Percentiles rank a stretch among this genome's conserved stretches.
Evolutionary conservation across 2,329 filamentous ascomycete genomes (phyloP).

Genomic region (Colletotrichum sidae): DNA sequence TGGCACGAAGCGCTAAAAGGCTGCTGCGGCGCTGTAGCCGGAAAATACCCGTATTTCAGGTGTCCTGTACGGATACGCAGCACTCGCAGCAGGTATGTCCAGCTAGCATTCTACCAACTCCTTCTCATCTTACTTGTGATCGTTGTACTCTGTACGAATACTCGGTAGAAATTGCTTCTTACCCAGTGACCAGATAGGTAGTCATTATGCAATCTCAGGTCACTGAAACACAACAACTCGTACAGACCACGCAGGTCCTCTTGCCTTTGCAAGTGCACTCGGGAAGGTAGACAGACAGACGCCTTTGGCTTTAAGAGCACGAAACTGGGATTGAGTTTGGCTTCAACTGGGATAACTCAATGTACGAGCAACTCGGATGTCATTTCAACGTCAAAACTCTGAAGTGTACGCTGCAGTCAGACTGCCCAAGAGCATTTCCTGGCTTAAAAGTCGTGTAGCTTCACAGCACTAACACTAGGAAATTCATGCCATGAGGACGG

Average conservation of each 20-base stretch:
- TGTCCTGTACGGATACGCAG: not conserved
- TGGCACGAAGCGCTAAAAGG: constrained; percentile 2
- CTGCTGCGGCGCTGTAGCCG: not conserved
- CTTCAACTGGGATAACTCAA: no score
- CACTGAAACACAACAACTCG: constrained; percentile 12
- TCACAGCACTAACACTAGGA: not conserved
- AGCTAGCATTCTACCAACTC: not conserved
- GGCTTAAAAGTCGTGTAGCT: no score
- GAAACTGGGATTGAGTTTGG: no score
- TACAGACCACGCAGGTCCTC: not conserved
- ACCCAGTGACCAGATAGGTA: no score
- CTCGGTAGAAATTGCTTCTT: no score
- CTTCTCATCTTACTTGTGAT: not conserved
- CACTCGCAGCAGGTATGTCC: not conserved
- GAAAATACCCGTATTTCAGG: constrained; percentile 8
- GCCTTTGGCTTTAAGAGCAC: no score
- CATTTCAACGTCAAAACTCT: no score
- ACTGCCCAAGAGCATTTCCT: no score
- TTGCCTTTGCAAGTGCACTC: no score
- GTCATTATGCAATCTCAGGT: not conserved
- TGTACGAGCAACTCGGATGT: no score
- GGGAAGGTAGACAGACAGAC: no score
- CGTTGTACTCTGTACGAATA: constrained; percentile 3
- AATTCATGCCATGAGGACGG: constrained; percentile 9
- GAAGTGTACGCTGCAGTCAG: no score